Conservation (phyloP, 2,329 filamentous ascomycete genomes). For the Cordyceps pruinosa region DNA sequence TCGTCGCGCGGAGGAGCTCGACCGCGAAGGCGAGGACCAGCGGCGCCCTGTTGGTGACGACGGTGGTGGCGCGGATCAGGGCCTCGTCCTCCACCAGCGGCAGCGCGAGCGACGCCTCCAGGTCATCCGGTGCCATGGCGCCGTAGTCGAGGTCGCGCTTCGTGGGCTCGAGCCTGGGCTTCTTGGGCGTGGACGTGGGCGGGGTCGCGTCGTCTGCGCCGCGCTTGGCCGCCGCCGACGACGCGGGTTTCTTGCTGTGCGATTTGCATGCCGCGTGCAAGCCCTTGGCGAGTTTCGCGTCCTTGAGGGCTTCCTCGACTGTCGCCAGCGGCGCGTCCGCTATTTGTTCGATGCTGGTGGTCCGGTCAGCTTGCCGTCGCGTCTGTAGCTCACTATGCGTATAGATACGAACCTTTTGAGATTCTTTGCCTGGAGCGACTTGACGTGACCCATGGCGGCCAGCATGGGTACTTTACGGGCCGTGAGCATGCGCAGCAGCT, state of each 20-base stretch:
- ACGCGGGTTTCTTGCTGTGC: slow-evolving; percentile 36
- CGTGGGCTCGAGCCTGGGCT: slow-evolving; percentile 26
- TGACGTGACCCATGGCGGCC: slow-evolving; percentile 52
- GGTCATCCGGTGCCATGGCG: slow-evolving; percentile 45
- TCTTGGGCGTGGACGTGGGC: slow-evolving; percentile 22
- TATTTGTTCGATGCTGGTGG: slow-evolving; percentile 45
- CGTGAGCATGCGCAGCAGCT: slow-evolving; percentile 53
- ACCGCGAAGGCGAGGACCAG: slow-evolving; percentile 75
- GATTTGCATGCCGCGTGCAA: slow-evolving; percentile 49
- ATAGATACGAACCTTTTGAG: slow-evolving; percentile 51
- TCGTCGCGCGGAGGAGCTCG: slow-evolving; percentile 67
- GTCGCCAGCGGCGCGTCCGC: slow-evolving; percentile 39
- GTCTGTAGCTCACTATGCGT: neutral
- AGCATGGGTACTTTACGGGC: slow-evolving; percentile 53
- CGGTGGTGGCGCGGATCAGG: slow-evolving; percentile 46
- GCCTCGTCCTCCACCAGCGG: slow-evolving; percentile 53
- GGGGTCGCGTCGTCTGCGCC: slow-evolving; percentile 18
- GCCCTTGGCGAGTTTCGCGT: slow-evolving; percentile 42
- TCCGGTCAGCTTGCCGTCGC: neutral
- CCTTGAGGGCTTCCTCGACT: slow-evolving; percentile 40
- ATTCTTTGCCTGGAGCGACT: slow-evolving; percentile 47
- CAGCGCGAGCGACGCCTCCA: slow-evolving; percentile 56
- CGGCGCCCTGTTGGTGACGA: slow-evolving; percentile 76
- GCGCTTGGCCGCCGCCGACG: slow-evolving; percentile 23
- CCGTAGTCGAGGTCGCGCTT: slow-evolving; percentile 31